A percentile compares a stretch with the other conserved stretches of the same genome.
phyloP scores from a whole-genome alignment of 2,329 filamentous ascomycete species.

The Aspergillus puulaauensis region DNA sequence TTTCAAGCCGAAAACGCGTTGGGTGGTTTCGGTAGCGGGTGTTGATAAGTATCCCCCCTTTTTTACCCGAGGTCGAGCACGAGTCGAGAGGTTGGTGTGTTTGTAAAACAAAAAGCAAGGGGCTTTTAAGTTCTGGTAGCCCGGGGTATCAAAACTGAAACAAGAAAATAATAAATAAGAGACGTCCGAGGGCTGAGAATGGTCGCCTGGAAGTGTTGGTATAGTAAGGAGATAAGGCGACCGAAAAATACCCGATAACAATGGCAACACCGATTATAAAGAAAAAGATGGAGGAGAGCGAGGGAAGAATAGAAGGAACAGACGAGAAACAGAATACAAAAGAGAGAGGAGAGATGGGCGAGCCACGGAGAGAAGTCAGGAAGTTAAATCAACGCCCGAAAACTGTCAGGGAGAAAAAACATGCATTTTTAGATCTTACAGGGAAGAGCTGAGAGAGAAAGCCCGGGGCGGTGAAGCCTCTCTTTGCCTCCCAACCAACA shows the following conservation, averaged over 20 bases:
- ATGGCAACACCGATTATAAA: slow-evolving; percentile 2
- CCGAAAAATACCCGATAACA: neutral
- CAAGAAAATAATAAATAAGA: slow-evolving; percentile 7
- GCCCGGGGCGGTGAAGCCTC: neutral
- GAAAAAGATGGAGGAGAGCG: neutral
- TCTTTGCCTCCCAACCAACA: slow-evolving; percentile 3
- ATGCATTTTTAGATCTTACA: neutral
- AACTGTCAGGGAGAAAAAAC: neutral
- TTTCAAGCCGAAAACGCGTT: slow-evolving; percentile 6
- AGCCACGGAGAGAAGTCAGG: neutral
- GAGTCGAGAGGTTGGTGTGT: slow-evolving; percentile 5
- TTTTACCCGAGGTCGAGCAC: slow-evolving; percentile 6
- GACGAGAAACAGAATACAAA: neutral
- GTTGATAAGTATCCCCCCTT: slow-evolving; percentile 11
- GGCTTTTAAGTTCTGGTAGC: slow-evolving; percentile 7
- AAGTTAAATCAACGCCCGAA: neutral
- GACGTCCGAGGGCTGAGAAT: neutral
- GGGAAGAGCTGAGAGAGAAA: neutral
- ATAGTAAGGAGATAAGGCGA: neutral
- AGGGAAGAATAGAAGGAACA: neutral
- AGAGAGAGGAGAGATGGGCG: neutral
- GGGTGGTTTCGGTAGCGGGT: neutral
- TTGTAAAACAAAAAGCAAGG: slow-evolving; percentile 15
- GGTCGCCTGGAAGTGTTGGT: neutral
- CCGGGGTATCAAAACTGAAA: slow-evolving; percentile 4